Evolutionary conservation across 768 basidiomycete species (phyloP), one percentile per base, ranked within the genome.

Genomic region (Mycena latifolia): DNA sequence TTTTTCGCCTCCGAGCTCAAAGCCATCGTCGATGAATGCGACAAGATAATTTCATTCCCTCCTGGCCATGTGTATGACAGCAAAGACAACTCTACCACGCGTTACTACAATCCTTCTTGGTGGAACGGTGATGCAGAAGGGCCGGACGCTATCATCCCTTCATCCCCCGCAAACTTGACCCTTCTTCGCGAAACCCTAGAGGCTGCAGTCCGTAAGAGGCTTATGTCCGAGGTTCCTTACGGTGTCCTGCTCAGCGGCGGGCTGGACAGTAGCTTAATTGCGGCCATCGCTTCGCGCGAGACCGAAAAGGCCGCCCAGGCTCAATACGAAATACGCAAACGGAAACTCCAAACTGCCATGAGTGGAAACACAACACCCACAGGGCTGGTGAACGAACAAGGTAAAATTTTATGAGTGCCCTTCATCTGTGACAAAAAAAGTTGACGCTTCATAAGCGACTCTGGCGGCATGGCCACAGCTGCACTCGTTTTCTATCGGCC

Each of bases 151-250:
- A 72, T 78, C 15, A 83, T 90, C 63, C 92, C 95, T 31, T 85
- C 86, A 51, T 84, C 80, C 33, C 70, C 85, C 8, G 86, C 85
- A 15, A 88, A 99, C 76, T 80, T 92, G 47, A 90, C 83, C 9
- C 78, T 86, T 25, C 78, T 99, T 33, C 88, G 96, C 45, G 89
- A 93, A 76, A 85, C 90, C 0, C 85, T 99, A 29, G 98, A 99
- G 79, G 90, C 86, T 31, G 94, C 98, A 17, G 98, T 99, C 53
- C 87, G 90, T 73, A 99, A 99, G 78, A 86, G 98, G 52, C 81
- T 99, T 22, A 99, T 99, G 98, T 93, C 92, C 31, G 98, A 99
- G 79, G 98, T 99, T 14, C 98, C 98, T 3, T 99, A 96, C 71
- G 98, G 98, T 63, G 98, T 99, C 18, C 85, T 99, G 45, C 86